Evolutionary conservation across 352 stramenopile genomes (phyloP).

Genomic region (Pythium aquatile): DNA sequence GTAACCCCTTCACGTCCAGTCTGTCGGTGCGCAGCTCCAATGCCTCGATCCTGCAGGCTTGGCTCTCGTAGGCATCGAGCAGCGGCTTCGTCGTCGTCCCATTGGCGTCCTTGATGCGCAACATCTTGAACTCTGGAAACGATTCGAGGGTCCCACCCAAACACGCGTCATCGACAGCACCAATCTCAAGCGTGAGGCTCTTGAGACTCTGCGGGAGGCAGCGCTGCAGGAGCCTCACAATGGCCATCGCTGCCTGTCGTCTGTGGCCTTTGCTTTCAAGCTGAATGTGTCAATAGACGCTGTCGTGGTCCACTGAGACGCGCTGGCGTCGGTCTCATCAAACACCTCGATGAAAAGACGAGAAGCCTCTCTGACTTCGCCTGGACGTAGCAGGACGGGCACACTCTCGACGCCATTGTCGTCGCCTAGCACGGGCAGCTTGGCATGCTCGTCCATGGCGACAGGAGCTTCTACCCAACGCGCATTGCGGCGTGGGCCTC

Average conservation of each 20-base stretch:
- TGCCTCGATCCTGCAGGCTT: not conserved
- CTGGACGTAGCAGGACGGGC: too few species aligned
- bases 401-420: too few species aligned
- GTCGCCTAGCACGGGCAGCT: too few species aligned
- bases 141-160: not conserved
- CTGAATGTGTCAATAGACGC: not conserved
- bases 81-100: not conserved
- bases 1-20: not conserved
- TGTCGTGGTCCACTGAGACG: not conserved
- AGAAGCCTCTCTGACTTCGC: too few species aligned
- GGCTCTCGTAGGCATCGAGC: not conserved
- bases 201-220: not conserved
- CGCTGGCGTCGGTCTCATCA: not conserved
- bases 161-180: not conserved
- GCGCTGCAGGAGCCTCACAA: not conserved
- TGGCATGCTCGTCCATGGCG: too few species aligned
- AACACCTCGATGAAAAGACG: not conserved
- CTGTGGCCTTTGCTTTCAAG: not conserved
- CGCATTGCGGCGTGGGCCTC: too few species aligned
- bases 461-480: too few species aligned
- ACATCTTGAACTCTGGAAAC: not conserved
- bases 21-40: not conserved
- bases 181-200: not conserved
- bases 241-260: not conserved
- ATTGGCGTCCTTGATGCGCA: not conserved